Evolutionary conservation across 306 rosid species (phyloP).

Genomic region (Cucurbita argyrosperma): DNA sequence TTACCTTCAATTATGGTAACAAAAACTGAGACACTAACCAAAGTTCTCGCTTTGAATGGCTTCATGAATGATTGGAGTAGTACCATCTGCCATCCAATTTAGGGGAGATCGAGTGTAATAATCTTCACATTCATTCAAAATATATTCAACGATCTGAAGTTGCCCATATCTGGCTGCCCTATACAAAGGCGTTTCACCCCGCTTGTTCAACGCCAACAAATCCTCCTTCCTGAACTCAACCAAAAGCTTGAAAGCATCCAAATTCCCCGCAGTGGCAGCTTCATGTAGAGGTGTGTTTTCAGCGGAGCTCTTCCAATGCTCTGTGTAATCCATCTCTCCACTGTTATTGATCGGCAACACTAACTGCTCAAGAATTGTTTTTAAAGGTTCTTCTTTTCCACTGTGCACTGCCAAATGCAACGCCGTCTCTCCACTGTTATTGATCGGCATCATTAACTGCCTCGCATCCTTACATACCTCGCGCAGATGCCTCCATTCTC

Average conservation of each 20-base stretch:
- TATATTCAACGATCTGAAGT: neutral
- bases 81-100: neutral
- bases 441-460: no score
- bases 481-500: no score
- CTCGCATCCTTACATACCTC: no score
- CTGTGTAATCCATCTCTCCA: no score
- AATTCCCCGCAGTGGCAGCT: slow-evolving; percentile 7
- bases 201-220: neutral
- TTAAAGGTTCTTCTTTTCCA: no score
- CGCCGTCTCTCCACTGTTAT: no score
- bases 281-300: slow-evolving; percentile 10
- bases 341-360: no score
- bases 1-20: no score
- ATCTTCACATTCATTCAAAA: neutral
- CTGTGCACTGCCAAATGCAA: no score
- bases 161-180: neutral
- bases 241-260: neutral
- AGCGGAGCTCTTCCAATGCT: neutral
- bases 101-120: neutral
- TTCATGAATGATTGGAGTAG: slow-evolving; percentile 6
- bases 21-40: neutral
- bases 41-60: slow-evolving; percentile 13
- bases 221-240: neutral
- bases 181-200: slow-evolving; percentile 13
- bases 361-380: no score